Evolutionary conservation across 441 rosid genomes (phyloP).

Genomic region (Gossypium aridum): DNA sequence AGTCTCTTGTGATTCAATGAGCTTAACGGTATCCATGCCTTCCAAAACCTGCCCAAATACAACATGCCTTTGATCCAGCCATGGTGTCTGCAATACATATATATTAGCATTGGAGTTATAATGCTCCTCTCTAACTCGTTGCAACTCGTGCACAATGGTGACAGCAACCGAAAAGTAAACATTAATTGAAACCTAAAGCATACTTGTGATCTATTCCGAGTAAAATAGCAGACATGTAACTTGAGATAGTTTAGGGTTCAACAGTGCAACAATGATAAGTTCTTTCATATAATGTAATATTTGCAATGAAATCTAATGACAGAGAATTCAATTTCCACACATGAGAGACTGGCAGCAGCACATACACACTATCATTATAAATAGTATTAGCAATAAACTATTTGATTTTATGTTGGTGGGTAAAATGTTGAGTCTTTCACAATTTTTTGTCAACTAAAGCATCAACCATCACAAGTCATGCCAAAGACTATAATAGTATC

Average conservation of each 20-base stretch:
- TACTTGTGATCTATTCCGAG: no score
- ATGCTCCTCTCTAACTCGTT: not conserved
- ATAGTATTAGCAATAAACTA: not conserved
- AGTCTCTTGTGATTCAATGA: constrained; percentile 83
- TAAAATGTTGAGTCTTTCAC: not conserved
- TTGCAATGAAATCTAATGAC: not conserved
- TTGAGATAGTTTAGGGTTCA: not conserved
- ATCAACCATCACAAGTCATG: not conserved
- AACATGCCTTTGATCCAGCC: constrained; percentile 92
- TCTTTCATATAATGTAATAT: not conserved
- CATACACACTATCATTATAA: not conserved
- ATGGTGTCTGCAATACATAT: constrained; percentile 63
- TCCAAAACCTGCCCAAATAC: constrained; percentile 95
- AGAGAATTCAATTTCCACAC: not conserved
- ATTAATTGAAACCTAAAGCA: no score
- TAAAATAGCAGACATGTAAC: no score
- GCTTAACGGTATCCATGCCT: constrained; percentile 85
- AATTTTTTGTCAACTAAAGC: not conserved
- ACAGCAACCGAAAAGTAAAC: no score
- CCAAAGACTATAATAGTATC: not conserved
- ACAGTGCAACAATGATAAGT: not conserved
- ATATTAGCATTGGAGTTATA: not conserved
- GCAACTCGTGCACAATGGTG: no score
- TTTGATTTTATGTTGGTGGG: not conserved
- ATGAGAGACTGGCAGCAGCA: not conserved